Evolutionary conservation across 352 stramenopile species (phyloP), one percentile per base, ranked within the genome.

Genomic region (Globisporangium emineosum): DNA sequence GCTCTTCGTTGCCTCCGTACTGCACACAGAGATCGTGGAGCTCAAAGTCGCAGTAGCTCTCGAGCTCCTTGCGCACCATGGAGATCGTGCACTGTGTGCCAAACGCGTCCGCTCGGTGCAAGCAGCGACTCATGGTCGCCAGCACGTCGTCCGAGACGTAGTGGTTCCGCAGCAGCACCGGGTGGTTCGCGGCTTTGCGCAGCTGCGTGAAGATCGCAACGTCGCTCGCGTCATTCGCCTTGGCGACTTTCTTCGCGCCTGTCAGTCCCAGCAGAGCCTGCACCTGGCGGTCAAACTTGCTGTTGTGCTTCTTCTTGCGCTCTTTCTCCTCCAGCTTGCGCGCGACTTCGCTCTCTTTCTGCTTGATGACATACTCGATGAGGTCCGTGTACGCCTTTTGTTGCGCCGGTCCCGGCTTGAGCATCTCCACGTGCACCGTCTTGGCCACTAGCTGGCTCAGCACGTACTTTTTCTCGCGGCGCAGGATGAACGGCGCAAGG

Each of bases 181-280:
- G 94, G 68, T 99, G 97, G 70, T 99, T 99, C 0, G 97, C 97
- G 2, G 93, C 96, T 72, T 99, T 99, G 10, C 97, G 86, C 40
- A 99, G 78, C 63, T 98, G 83, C 12, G 97, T 98, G 76, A 99
- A 99, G 35, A 91, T 98, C 15, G 76, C 70, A 0, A 66, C 67
- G 42, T 89, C 75, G 53, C 65, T 88, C 35, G 62, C 53, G 3
- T 23, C 10, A 30, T n/a, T 50, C n/a, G 27, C 45, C 25, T 37
- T 65, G 33, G 42, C 43, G 7, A 10, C 66, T 23, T 51, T 56
- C 49, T 78, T 62, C 2, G 53, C 13, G 32, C 33, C 27, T 7
- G 55, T 29, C 29, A 62, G 53, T 5, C 72, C 76, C 17, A 85
- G 70, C 40, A 93, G 72, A 9, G 76, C 32, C 17, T 77, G 74